These are phyloP conservation scores for Penicillium cinerascens DNA, from an alignment of 495 filamentous ascomycete genomes.

Conservation along the genomic window DNA sequence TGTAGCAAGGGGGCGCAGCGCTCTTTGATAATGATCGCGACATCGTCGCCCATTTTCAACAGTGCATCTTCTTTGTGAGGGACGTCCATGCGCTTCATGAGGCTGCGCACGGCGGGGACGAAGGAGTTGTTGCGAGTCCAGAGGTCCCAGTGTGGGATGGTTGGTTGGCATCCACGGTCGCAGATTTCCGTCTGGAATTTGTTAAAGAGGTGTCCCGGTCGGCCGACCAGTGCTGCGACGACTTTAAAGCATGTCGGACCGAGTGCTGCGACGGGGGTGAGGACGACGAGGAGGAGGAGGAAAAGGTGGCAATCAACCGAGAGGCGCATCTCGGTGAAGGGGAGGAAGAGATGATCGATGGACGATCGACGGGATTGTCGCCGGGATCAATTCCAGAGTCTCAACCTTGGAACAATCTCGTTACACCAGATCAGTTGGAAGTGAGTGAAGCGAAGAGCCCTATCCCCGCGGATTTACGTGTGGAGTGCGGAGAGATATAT, in stretches of 20 bases:
- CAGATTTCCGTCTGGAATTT: constrained; percentile 44
- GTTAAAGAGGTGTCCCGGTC: constrained; percentile 33
- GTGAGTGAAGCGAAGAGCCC: not conserved
- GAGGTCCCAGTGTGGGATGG: constrained; percentile 44
- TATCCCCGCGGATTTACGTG: not conserved
- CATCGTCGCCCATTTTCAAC: constrained; percentile 40
- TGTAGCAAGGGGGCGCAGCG: constrained; percentile 32
- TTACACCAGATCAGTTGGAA: not conserved
- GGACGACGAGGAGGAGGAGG: constrained; percentile 21
- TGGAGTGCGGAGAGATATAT: constrained; percentile 7
- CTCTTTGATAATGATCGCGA: constrained; percentile 37
- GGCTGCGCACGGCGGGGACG: constrained; percentile 37
- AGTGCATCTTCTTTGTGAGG: constrained; percentile 34
- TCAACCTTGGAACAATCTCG: not conserved
- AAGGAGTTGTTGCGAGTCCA: constrained; percentile 46
- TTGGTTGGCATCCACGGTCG: constrained; percentile 39
- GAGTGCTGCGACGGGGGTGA: constrained; percentile 25
- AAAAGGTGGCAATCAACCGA: constrained; percentile 18
- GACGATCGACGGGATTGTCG: not conserved
- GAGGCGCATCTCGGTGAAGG: constrained; percentile 15
- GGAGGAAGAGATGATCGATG: not conserved
- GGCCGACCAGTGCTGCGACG: constrained; percentile 34
- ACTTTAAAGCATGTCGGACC: constrained; percentile 39
- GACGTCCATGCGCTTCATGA: constrained; percentile 34
- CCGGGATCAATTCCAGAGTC: not conserved